Conservation (phyloP, 176 grass and related monocot genomes). For the Tillandsia fasciculata region DNA sequence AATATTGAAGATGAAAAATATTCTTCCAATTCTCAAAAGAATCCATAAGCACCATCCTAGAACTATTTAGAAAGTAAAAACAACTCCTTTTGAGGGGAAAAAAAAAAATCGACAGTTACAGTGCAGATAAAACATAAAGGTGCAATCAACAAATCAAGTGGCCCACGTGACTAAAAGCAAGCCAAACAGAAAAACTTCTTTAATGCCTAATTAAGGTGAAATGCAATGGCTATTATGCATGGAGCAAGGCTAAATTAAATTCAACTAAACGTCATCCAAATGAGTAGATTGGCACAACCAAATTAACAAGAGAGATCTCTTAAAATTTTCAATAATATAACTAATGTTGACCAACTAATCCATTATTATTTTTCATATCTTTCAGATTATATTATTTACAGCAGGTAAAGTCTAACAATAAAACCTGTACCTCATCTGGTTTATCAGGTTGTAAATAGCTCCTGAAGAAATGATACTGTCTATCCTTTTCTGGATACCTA, state of each 20-base stretch:
- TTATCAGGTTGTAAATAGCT: slow-evolving; percentile 66
- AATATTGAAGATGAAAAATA: background rate
- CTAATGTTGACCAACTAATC: background rate
- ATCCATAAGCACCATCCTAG: too few relatives aligned
- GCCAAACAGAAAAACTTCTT: background rate
- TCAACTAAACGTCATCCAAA: background rate
- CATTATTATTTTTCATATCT: background rate
- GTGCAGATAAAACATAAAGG: background rate
- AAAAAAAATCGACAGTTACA: background rate
- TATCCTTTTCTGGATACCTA: slow-evolving; percentile 94
- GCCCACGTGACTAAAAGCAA: background rate
- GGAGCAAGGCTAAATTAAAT: background rate
- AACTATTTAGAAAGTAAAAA: too few relatives aligned
- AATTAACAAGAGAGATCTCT: background rate
- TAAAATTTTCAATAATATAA: background rate
- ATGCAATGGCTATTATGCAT: background rate
- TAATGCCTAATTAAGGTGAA: too few relatives aligned
- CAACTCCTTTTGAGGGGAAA: too few relatives aligned
- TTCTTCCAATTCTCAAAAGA: background rate
- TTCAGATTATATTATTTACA: slow-evolving; percentile 1
- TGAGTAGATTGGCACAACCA: background rate
- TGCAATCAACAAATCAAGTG: background rate
- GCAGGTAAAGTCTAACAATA: slow-evolving; percentile 11
- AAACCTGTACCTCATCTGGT: slow-evolving; percentile 51
- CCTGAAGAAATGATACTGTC: slow-evolving; percentile 88